These are phyloP conservation scores for Ustilago esculenta DNA, from an alignment of 1,284 basidiomycete genomes.

Conservation along the genomic window DNA sequence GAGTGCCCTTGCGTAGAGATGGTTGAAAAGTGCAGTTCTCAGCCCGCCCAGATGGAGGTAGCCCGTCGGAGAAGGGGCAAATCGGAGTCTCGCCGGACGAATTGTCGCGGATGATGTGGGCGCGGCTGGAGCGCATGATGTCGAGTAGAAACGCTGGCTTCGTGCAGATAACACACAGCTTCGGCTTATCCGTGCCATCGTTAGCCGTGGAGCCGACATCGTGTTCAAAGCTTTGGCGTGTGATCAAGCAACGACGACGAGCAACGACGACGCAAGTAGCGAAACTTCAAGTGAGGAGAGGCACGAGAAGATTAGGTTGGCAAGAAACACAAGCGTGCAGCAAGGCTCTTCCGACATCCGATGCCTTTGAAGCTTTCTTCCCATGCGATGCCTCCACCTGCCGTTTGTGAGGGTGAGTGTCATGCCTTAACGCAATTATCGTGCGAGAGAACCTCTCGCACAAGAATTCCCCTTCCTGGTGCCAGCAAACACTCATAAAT, in stretches of 20 bases:
- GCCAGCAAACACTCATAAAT: too few species aligned
- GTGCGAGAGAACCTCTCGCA: too few species aligned
- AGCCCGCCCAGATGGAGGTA: slow-evolving; percentile 92
- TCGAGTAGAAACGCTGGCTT: neutral
- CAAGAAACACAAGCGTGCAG: neutral
- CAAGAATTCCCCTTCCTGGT: too few species aligned
- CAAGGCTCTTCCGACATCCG: neutral
- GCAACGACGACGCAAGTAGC: too few species aligned
- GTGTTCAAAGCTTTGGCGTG: neutral
- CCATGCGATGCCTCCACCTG: neutral
- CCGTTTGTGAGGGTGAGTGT: too few species aligned
- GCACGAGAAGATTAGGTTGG: neutral
- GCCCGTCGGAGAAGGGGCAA: slow-evolving; percentile 97
- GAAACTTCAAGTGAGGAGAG: too few species aligned
- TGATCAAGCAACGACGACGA: too few species aligned
- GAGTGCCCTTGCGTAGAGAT: slow-evolving; percentile 82
- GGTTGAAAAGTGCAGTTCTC: slow-evolving; percentile 93
- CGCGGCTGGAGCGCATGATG: neutral
- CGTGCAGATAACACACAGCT: neutral
- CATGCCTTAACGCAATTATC: too few species aligned
- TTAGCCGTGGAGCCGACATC: neutral
- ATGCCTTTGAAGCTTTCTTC: neutral
- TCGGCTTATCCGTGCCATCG: neutral
- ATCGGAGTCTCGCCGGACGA: slow-evolving; percentile 73
- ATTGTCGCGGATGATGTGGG: slow-evolving; percentile 1